Percentiles rank a stretch among this genome's conserved stretches.
Evolutionary conservation across 768 basidiomycete genomes (phyloP).

Genomic region (Boletellus ananas): DNA sequence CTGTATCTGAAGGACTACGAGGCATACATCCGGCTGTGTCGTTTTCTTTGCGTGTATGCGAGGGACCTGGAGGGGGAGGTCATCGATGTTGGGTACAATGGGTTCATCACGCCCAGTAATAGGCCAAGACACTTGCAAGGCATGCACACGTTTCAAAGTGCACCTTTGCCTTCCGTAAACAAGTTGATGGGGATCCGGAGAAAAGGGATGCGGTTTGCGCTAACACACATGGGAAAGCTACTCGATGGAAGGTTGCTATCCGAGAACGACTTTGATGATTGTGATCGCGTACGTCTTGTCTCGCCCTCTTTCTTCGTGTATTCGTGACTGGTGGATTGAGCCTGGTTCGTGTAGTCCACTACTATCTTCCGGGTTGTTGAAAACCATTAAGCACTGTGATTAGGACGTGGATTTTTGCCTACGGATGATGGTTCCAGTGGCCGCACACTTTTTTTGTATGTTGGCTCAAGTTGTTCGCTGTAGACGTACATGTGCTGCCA

Average conservation of each 20-base stretch:
- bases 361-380: too few species aligned
- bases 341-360: too few species aligned
- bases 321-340: too few species aligned
- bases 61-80: not conserved
- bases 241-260: conserved; percentile 23
- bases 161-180: conserved; percentile 23
- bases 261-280: conserved; percentile 19
- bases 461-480: too few species aligned
- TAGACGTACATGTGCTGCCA: too few species aligned
- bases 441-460: too few species aligned
- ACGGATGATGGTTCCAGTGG: too few species aligned
- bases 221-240: conserved; percentile 41
- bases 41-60: not conserved
- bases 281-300: not conserved
- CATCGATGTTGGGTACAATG: not conserved
- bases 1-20: conserved; percentile 1
- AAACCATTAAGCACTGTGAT: too few species aligned
- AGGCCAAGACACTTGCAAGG: not conserved
- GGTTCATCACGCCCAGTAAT: not conserved
- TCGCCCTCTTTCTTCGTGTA: too few species aligned
- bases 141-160: conserved; percentile 28
- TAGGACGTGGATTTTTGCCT: too few species aligned
- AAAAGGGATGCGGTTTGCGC: conserved; percentile 35
- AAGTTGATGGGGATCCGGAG: conserved; percentile 26
- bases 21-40: not conserved